Percentiles rank a stretch among this genome's conserved stretches.
phyloP scores from a whole-genome alignment of 176 grass and related monocot genomes.

The Rhynchospora breviuscula region DNA sequence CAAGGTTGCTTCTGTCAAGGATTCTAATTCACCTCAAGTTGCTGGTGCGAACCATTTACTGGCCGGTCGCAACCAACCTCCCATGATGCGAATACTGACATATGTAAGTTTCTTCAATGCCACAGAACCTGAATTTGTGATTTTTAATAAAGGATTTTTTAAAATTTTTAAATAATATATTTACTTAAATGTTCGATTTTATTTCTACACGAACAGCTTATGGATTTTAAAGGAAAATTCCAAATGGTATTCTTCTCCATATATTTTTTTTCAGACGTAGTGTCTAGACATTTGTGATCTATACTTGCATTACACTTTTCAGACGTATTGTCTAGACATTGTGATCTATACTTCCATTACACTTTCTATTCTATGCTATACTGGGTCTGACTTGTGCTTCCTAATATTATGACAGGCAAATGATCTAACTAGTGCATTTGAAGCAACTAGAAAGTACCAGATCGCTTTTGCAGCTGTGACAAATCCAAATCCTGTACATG shows the following conservation, averaged over 20 bases:
- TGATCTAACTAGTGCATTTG: slow-evolving; percentile 71
- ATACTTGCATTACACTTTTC: slow-evolving; percentile 18
- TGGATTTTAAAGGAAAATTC: slow-evolving; percentile 11
- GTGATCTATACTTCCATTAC: slow-evolving; percentile 15
- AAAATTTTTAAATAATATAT: slow-evolving; percentile 24
- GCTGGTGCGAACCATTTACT: slow-evolving; percentile 62
- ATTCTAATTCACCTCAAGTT: slow-evolving; percentile 77
- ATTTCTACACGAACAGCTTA: background rate
- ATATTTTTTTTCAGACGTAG: slow-evolving; percentile 5
- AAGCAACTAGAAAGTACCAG: slow-evolving; percentile 74
- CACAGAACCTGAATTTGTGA: slow-evolving; percentile 3
- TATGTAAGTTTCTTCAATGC: slow-evolving; percentile 63
- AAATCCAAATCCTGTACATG: slow-evolving; percentile 18
- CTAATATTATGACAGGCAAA: slow-evolving; percentile 49
- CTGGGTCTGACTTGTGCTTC: slow-evolving; percentile 23
- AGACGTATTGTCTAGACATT: slow-evolving; percentile 1
- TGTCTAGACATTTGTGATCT: background rate
- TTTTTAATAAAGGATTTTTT: background rate
- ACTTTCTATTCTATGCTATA: slow-evolving; percentile 22
- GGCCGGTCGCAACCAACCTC: slow-evolving; percentile 62
- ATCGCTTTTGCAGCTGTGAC: slow-evolving; percentile 40
- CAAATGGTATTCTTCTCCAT: background rate
- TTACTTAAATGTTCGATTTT: background rate
- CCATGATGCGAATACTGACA: slow-evolving; percentile 65
- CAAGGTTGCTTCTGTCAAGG: slow-evolving; percentile 66